phyloP scores from a whole-genome alignment of 2,329 filamentous ascomycete genomes.

The Fusarium papillatum region DNA sequence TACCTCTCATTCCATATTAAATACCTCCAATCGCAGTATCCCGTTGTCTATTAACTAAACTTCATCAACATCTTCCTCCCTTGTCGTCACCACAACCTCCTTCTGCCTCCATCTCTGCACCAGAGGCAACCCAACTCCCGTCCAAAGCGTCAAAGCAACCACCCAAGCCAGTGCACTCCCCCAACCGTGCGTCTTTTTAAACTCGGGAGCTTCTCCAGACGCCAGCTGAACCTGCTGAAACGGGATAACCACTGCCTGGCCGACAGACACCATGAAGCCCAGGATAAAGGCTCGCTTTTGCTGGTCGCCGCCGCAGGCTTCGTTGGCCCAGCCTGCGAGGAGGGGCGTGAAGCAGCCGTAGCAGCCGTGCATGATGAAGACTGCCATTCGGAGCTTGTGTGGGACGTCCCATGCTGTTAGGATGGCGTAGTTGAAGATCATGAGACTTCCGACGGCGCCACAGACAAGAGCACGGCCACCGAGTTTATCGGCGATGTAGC shows the following conservation, averaged over 20 bases:
- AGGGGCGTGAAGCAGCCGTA: conserved; percentile 59
- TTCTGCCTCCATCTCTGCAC: conserved; percentile 36
- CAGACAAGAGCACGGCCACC: conserved; percentile 52
- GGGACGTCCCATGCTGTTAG: conserved; percentile 55
- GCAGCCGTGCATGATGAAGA: conserved; percentile 54
- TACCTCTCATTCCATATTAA: not conserved
- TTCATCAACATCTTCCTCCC: conserved; percentile 10
- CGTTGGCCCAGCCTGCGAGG: conserved; percentile 56
- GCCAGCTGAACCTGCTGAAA: conserved; percentile 55
- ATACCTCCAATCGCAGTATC: not conserved
- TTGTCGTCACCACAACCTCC: conserved; percentile 9
- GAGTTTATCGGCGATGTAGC: conserved; percentile 52
- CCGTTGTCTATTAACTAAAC: not conserved
- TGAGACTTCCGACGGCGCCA: conserved; percentile 48
- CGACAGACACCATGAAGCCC: conserved; percentile 54
- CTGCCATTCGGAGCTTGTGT: conserved; percentile 53
- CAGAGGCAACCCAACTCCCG: conserved; percentile 46
- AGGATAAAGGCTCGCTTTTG: conserved; percentile 58
- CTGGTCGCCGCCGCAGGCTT: conserved; percentile 56
- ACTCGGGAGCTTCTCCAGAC: conserved; percentile 51
- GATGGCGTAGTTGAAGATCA: conserved; percentile 53
- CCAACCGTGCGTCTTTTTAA: conserved; percentile 53
- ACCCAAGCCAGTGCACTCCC: conserved; percentile 49
- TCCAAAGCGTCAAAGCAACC: conserved; percentile 51
- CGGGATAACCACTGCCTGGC: conserved; percentile 53